phyloP scores from a whole-genome alignment of 768 basidiomycete genomes.

The Crepidotus variabilis region DNA sequence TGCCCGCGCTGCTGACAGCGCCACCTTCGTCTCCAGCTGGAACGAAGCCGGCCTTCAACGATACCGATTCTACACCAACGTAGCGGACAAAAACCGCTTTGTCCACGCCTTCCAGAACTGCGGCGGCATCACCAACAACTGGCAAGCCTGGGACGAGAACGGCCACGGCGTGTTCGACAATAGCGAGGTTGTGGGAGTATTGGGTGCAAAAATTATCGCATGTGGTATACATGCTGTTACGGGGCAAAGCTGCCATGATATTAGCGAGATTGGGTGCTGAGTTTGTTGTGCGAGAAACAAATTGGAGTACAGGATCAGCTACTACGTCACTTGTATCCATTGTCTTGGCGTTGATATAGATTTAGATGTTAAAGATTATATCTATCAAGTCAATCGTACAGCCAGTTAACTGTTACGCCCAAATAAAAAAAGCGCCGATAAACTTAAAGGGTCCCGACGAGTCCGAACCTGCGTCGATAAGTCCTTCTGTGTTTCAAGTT shows the following conservation, averaged over 20 bases:
- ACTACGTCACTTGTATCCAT: too few relatives aligned
- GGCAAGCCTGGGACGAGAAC: constrained; percentile 1
- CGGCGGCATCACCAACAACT: constrained; percentile 5
- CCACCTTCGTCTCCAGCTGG: constrained; percentile 4
- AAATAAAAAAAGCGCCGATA: too few relatives aligned
- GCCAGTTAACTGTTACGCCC: too few relatives aligned
- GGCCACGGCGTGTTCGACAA: constrained; percentile 5
- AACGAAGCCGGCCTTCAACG: background rate
- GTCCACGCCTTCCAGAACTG: constrained; percentile 5
- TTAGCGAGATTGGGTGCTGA: constrained; percentile 3
- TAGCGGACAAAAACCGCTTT: background rate
- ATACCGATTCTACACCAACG: constrained; percentile 5
- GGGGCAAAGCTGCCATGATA: constrained; percentile 1
- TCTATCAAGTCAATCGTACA: too few relatives aligned
- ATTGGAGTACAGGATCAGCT: too few relatives aligned
- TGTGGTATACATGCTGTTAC: constrained; percentile 2
- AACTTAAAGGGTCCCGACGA: too few relatives aligned
- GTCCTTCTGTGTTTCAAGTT: too few relatives aligned
- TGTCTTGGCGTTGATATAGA: too few relatives aligned
- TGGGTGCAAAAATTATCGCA: background rate
- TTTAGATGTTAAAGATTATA: too few relatives aligned
- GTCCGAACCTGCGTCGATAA: too few relatives aligned
- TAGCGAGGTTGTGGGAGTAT: constrained; percentile 1
- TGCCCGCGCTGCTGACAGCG: background rate
- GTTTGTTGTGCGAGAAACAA: too few relatives aligned